These are phyloP conservation scores for Schwanniomyces sp. DNA, from an alignment of 805 yeast genomes.

Conservation along the genomic window DNA sequence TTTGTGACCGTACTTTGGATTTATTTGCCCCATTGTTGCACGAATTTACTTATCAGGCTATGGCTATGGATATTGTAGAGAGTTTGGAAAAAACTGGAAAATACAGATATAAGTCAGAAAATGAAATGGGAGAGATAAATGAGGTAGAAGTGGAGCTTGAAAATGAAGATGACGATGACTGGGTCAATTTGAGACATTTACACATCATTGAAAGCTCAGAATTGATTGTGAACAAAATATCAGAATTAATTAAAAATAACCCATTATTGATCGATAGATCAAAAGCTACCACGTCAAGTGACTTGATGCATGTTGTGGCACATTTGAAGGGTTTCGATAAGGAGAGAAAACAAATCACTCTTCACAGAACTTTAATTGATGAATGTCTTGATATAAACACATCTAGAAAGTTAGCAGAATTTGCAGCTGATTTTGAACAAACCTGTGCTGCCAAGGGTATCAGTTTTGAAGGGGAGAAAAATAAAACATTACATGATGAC, in stretches of 20 bases:
- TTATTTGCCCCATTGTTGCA: conserved; percentile 81
- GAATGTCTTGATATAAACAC: conserved; percentile 63
- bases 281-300: conserved; percentile 64
- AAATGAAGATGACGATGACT: conserved; percentile 67
- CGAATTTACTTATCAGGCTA: conserved; percentile 88
- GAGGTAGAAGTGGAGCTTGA: conserved; percentile 41
- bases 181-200: conserved; percentile 68
- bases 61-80: conserved; percentile 74
- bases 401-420: conserved; percentile 58
- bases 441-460: conserved; percentile 71
- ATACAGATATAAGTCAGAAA: conserved; percentile 56
- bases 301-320: conserved; percentile 73
- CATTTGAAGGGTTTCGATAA: conserved; percentile 66
- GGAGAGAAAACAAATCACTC: conserved; percentile 57
- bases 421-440: conserved; percentile 83
- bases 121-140: conserved; percentile 43
- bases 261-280: conserved; percentile 72
- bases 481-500: conserved; percentile 59
- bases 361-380: conserved; percentile 63
- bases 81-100: conserved; percentile 40
- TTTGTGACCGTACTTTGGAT: conserved; percentile 84
- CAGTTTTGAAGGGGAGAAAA: conserved; percentile 64
- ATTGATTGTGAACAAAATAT: conserved; percentile 54
- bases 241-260: conserved; percentile 67
- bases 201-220: conserved; percentile 78